Conservation (phyloP, 495 filamentous ascomycete genomes). For the Xylaria acuta region DNA sequence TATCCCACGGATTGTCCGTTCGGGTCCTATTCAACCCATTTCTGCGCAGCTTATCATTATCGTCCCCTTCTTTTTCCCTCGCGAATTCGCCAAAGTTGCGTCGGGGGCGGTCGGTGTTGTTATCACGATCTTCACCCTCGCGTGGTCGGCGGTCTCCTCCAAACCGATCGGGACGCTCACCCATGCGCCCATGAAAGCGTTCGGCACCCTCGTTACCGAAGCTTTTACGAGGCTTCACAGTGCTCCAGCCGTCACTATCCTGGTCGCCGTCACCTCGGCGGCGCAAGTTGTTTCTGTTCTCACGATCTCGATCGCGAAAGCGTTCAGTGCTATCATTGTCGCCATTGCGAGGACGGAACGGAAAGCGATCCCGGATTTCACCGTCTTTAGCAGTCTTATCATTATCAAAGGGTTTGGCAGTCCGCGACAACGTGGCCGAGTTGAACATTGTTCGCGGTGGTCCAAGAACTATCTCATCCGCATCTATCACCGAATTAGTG, state of each 20-base stretch:
- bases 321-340: constrained; percentile 67
- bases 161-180: constrained; percentile 46
- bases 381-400: constrained; percentile 56
- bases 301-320: constrained; percentile 45
- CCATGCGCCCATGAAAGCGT: constrained; percentile 64
- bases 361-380: constrained; percentile 69
- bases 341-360: constrained; percentile 67
- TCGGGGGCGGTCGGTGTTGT: constrained; percentile 58
- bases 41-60: constrained; percentile 59
- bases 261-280: constrained; percentile 61
- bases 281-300: constrained; percentile 52
- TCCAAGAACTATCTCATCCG: constrained; percentile 86
- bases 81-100: constrained; percentile 57
- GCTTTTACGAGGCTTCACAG: constrained; percentile 69
- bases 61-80: constrained; percentile 59
- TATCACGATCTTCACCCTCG: constrained; percentile 58
- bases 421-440: constrained; percentile 72
- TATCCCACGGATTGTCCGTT: constrained; percentile 52
- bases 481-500: constrained; percentile 47
- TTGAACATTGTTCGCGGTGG: constrained; percentile 87
- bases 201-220: constrained; percentile 69
- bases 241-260: constrained; percentile 64
- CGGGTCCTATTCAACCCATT: constrained; percentile 57
- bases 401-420: constrained; percentile 57
- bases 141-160: constrained; percentile 49